These are phyloP conservation scores for Udeniomyces megalosporus DNA, from an alignment of 768 basidiomycete species.

Conservation along the genomic window DNA sequence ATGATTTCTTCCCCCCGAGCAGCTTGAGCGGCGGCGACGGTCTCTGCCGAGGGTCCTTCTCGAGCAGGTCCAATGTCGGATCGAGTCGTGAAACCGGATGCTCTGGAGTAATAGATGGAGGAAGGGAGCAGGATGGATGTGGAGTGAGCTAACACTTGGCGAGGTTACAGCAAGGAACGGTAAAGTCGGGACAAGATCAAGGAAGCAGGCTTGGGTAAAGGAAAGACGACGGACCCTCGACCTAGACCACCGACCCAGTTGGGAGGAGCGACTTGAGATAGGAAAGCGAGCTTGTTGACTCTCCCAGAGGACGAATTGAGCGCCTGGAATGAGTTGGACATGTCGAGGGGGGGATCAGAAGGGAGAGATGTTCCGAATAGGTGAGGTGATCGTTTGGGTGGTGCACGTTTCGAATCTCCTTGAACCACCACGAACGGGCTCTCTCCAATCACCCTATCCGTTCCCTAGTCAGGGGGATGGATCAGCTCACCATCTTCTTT, in stretches of 20 bases:
- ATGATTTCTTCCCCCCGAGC: slow-evolving; percentile 64
- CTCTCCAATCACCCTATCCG: no score
- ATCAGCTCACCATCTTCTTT: no score
- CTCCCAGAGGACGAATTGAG: slow-evolving; percentile 10
- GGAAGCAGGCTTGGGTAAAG: background rate
- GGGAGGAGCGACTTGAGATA: slow-evolving; percentile 85
- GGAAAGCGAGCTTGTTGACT: slow-evolving; percentile 61
- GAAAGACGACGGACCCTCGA: slow-evolving; percentile 49
- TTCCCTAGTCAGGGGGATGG: no score
- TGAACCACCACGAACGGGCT: no score
- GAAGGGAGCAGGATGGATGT: background rate
- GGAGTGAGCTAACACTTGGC: background rate
- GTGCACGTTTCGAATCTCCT: no score
- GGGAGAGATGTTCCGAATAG: no score
- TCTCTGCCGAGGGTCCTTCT: slow-evolving; percentile 83
- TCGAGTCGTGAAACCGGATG: slow-evolving; percentile 91
- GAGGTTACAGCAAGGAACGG: slow-evolving; percentile 1
- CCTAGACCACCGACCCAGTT: slow-evolving; percentile 98
- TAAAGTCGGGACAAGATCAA: background rate
- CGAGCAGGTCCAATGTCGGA: slow-evolving; percentile 97
- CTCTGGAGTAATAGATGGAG: slow-evolving; percentile 35
- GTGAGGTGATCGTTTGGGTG: no score
- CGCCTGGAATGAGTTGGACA: slow-evolving; percentile 14
- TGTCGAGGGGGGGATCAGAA: background rate
- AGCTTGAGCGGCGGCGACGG: slow-evolving; percentile 54